Conservation (phyloP, 2,329 filamentous ascomycete species). For the Berkeleyomyces rouxiae region DNA sequence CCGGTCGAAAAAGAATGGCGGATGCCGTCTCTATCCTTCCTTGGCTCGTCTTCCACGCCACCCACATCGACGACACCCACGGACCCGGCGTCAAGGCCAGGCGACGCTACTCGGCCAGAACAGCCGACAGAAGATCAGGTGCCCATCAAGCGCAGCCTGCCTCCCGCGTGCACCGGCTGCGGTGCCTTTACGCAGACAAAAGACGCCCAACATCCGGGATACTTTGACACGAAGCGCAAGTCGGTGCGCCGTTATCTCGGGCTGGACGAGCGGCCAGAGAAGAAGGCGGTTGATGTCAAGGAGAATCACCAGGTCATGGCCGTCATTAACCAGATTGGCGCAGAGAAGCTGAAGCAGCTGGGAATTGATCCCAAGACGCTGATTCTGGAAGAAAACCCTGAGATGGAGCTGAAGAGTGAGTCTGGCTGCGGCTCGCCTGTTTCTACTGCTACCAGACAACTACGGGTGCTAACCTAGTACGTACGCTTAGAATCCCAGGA, state of each 20-base stretch:
- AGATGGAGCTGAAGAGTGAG: conserved; percentile 9
- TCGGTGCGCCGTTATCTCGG: conserved; percentile 32
- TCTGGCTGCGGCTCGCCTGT: neutral
- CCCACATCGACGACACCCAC: neutral
- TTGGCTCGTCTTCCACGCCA: neutral
- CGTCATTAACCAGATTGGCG: conserved; percentile 21
- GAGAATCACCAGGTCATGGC: conserved; percentile 17
- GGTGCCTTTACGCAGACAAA: conserved; percentile 45
- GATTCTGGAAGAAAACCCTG: conserved; percentile 8
- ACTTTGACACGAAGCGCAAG: conserved; percentile 36
- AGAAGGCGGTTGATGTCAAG: conserved; percentile 31
- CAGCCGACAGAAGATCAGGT: neutral
- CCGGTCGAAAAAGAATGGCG: neutral
- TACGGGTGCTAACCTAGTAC: neutral
- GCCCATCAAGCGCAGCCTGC: conserved; percentile 23
- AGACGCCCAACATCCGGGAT: conserved; percentile 35
- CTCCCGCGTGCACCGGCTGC: conserved; percentile 45
- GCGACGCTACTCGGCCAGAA: neutral
- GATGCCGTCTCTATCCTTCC: neutral
- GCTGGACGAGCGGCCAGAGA: conserved; percentile 24
- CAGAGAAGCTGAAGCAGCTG: conserved; percentile 26
- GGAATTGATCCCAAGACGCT: conserved; percentile 27
- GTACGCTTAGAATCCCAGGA: conserved; percentile 1
- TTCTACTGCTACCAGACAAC: neutral
- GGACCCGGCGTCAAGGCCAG: too few relatives aligned